Percentiles rank a stretch among this genome's conserved stretches.
Evolutionary conservation across 495 filamentous ascomycete genomes (phyloP).

Genomic region (Niebla homalea): DNA sequence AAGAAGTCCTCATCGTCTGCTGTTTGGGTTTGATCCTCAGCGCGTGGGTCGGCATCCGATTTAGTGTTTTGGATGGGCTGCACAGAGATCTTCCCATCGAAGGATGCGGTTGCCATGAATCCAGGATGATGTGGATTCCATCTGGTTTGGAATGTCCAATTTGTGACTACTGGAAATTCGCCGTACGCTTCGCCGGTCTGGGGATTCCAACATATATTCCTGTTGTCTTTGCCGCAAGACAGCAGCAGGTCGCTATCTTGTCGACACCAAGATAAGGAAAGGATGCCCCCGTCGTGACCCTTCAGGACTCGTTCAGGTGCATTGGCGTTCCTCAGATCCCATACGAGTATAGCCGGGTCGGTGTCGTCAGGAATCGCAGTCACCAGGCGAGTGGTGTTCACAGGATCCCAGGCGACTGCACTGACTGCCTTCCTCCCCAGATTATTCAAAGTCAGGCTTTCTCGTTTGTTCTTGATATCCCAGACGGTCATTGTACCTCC

Average conservation of each 20-base stretch:
- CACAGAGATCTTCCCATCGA: conserved; percentile 86
- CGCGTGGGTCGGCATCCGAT: conserved; percentile 33
- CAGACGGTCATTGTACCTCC: conserved; percentile 96
- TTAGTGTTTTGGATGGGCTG: conserved; percentile 86
- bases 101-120: conserved; percentile 85
- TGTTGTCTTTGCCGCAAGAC: conserved; percentile 93
- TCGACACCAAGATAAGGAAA: conserved; percentile 91
- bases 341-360: conserved; percentile 76
- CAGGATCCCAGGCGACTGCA: conserved; percentile 92
- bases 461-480: conserved; percentile 95
- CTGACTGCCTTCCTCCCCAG: conserved; percentile 83
- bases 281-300: conserved; percentile 82
- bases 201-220: conserved; percentile 91
- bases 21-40: conserved; percentile 47
- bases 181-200: conserved; percentile 75
- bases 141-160: conserved; percentile 93
- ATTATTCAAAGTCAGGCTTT: conserved; percentile 90
- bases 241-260: conserved; percentile 85
- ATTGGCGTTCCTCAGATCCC: conserved; percentile 93
- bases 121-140: conserved; percentile 91
- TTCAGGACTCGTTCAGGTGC: conserved; percentile 79
- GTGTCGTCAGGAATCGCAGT: conserved; percentile 89
- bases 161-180: conserved; percentile 92
- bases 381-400: conserved; percentile 80
- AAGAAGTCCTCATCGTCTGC: conserved; percentile 96